phyloP scores from a whole-genome alignment of 2,329 filamentous ascomycete species.

The Curvularia spicifera region DNA sequence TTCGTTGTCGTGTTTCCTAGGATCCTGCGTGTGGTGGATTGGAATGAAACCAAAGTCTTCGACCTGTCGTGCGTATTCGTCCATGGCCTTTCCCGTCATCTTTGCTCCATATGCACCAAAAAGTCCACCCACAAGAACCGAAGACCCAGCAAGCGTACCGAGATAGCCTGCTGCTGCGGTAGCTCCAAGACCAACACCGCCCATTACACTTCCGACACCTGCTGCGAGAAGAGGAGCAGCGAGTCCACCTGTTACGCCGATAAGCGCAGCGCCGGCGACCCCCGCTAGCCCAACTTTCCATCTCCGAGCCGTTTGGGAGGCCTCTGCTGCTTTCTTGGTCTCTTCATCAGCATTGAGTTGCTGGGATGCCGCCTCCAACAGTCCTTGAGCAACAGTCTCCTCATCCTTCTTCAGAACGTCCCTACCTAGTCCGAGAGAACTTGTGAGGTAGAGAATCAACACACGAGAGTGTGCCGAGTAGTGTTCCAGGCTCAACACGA shows the following conservation, averaged over 20 bases:
- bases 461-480: conserved; percentile 77
- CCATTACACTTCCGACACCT: conserved; percentile 79
- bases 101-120: conserved; percentile 91
- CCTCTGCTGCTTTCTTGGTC: conserved; percentile 72
- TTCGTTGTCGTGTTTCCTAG: conserved; percentile 58
- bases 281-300: conserved; percentile 88
- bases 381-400: conserved; percentile 72
- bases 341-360: conserved; percentile 80
- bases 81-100: conserved; percentile 85
- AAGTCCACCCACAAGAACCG: conserved; percentile 78
- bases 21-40: conserved; percentile 56
- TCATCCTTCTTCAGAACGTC: conserved; percentile 73
- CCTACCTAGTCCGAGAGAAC: conserved; percentile 72
- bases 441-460: conserved; percentile 72
- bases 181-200: conserved; percentile 75
- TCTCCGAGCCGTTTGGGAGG: conserved; percentile 68
- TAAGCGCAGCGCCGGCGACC: conserved; percentile 84
- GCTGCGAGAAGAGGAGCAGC: conserved; percentile 78
- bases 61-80: conserved; percentile 84
- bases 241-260: conserved; percentile 81
- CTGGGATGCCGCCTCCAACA: conserved; percentile 73
- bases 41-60: conserved; percentile 88
- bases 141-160: conserved; percentile 79
- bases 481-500: conserved; percentile 77
- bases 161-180: conserved; percentile 79